Conservation (phyloP, 1,284 basidiomycete species). For the Tilletia caries region DNA sequence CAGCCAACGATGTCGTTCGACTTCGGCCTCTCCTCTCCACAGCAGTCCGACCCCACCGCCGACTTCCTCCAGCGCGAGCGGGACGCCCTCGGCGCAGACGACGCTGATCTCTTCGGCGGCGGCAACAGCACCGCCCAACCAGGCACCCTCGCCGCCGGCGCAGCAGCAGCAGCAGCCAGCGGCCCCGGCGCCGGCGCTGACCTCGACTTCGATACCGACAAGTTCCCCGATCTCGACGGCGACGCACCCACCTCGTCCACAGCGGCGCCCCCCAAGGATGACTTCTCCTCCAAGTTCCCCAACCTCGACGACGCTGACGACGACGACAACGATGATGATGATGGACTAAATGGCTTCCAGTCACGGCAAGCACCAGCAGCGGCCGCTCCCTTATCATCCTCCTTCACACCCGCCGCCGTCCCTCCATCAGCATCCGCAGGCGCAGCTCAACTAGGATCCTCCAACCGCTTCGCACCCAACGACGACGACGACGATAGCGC, state of each 20-base stretch:
- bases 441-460: not conserved
- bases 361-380: not conserved
- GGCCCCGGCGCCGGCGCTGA: constrained; percentile 28
- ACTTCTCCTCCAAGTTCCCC: constrained; percentile 88
- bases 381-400: constrained; percentile 10
- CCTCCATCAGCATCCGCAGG: not conserved
- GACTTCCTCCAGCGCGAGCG: constrained; percentile 52
- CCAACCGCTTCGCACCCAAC: constrained; percentile 13
- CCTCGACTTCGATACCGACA: constrained; percentile 61
- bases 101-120: constrained; percentile 37
- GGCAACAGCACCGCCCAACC: constrained; percentile 21
- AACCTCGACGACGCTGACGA: constrained; percentile 64
- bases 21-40: constrained; percentile 13
- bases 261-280: constrained; percentile 57
- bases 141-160: constrained; percentile 19
- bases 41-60: constrained; percentile 44
- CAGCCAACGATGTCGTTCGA: constrained; percentile 27
- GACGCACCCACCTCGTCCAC: constrained; percentile 62
- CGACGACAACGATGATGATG: constrained; percentile 34
- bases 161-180: constrained; percentile 17
- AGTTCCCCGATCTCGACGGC: constrained; percentile 57
- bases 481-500: constrained; percentile 33
- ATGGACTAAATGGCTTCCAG: constrained; percentile 55
- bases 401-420: constrained; percentile 10
- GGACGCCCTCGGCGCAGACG: constrained; percentile 44